Evolutionary conservation across 2,329 filamentous ascomycete genomes (phyloP), one percentile per base, ranked within the genome.

Genomic region (Fusarium xylarioides): DNA sequence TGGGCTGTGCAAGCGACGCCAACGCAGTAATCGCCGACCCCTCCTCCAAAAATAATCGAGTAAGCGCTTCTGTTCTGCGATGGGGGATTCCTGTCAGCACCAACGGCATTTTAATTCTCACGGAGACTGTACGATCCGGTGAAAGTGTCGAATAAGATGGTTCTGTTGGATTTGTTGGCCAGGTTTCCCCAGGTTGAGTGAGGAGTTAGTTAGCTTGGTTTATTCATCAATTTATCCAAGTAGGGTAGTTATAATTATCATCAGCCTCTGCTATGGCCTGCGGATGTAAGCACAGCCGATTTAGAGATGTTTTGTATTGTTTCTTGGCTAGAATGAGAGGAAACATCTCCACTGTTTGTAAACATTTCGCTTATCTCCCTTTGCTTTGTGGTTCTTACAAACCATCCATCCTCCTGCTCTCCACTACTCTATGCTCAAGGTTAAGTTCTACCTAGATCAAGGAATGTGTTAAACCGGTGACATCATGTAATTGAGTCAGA

Each of bases 1-100:
- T 58, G 49, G 71, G 71, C 71, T 74, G 71, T 73, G 71, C 63
- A 71, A 34, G 28, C 28, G 21, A 56, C 28, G 64, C 60, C 66
- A 55, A 44, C 59, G 42, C 55, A 55, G 49, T 38, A 35, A n/a
- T 66, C 37, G 54, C 63, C 54, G 10, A 57, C 44, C 67, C 64
- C 37, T 28, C 54, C 40, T 19, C 55, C 67, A 71, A 68, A 73
- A 73, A 73, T 73, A 74, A 61, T 35, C 26, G 21, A 65, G 35
- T 73, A 74, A 71, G 70, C 70, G 66, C 70, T 66, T 46, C 46
- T 38, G 18, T 65, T 43, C 47, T 40, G 34, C 32, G 28, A 53
- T 54, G 35, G 10, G n/a, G 9, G 34, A 42, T 42, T 44, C 34
- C 43, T 55, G 66, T 73, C 70, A 71, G 66, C 70, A 68, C 54